Percentiles rank a stretch among this genome's conserved stretches.
These are phyloP conservation scores for Nicotiana knightiana DNA, from an alignment of 257 asterid species.

Conservation along the genomic window DNA sequence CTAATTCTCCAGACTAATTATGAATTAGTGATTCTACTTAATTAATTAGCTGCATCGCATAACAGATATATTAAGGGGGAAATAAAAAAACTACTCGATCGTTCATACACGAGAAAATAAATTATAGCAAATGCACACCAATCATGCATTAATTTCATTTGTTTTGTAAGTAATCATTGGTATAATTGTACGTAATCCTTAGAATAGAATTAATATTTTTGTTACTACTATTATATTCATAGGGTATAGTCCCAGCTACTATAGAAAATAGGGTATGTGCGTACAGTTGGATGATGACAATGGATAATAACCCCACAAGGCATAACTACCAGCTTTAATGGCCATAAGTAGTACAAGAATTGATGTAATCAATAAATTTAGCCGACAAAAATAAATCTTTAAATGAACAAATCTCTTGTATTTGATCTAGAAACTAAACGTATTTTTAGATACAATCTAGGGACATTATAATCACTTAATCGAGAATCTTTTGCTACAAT, in stretches of 20 bases:
- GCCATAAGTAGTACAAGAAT: not conserved
- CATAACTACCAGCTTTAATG: not conserved
- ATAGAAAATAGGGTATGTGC: not conserved
- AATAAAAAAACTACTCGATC: not conserved
- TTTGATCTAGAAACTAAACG: not conserved
- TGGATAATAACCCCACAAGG: not conserved
- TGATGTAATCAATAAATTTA: not conserved
- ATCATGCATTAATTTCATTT: not conserved
- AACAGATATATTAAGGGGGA: not conserved
- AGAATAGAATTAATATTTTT: not conserved
- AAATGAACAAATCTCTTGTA: not conserved
- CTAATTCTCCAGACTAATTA: not conserved
- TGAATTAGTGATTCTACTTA: not conserved
- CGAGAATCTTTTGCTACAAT: not conserved
- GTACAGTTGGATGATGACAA: slow-evolving; percentile 2
- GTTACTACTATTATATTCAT: not conserved
- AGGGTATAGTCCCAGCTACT: not conserved
- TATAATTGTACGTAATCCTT: not conserved
- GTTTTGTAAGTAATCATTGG: not conserved
- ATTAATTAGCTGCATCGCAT: not conserved
- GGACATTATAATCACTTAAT: not conserved
- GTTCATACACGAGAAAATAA: not conserved
- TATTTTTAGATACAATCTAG: not conserved
- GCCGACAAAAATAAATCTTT: not conserved
- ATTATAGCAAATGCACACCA: not conserved